phyloP scores from a whole-genome alignment of 106 monocot genomes.

The Gastrodia elata region DNA sequence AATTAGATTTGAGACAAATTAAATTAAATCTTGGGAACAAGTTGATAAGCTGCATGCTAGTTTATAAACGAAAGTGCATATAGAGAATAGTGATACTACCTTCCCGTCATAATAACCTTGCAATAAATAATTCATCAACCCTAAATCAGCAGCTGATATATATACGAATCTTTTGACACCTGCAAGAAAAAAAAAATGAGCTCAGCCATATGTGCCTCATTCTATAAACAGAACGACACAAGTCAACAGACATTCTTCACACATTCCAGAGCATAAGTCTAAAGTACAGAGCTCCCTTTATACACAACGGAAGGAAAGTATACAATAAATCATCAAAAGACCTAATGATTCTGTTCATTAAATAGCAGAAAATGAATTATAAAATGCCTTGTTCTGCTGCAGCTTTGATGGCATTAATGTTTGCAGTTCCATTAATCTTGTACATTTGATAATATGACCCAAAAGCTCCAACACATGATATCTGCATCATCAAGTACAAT shows the following conservation, averaged over 20 bases:
- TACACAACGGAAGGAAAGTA: neutral
- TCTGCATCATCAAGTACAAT: constrained; percentile 20
- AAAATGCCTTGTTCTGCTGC: constrained; percentile 77
- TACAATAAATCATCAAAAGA: neutral
- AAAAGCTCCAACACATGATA: constrained; percentile 99
- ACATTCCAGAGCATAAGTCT: neutral
- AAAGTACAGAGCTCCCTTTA: neutral
- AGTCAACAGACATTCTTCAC: neutral
- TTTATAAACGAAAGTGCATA: too few species aligned
- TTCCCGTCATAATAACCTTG: constrained; percentile 97
- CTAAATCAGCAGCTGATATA: constrained; percentile 97
- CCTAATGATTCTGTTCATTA: constrained; percentile 2
- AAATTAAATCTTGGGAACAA: too few species aligned
- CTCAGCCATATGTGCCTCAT: neutral
- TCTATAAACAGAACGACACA: neutral
- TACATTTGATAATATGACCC: constrained; percentile 94
- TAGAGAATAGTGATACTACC: too few species aligned
- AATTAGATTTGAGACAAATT: too few species aligned
- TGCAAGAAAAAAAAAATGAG: constrained; percentile 15
- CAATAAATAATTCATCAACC: constrained; percentile 65
- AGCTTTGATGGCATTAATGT: constrained; percentile 90
- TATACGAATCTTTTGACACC: constrained; percentile 97
- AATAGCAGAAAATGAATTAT: neutral
- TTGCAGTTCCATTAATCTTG: constrained; percentile 97
- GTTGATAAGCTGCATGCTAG: too few species aligned